Evolutionary conservation across 2,329 filamentous ascomycete species (phyloP), one percentile per base, ranked within the genome.

Genomic region (Fusarium drepaniforme): DNA sequence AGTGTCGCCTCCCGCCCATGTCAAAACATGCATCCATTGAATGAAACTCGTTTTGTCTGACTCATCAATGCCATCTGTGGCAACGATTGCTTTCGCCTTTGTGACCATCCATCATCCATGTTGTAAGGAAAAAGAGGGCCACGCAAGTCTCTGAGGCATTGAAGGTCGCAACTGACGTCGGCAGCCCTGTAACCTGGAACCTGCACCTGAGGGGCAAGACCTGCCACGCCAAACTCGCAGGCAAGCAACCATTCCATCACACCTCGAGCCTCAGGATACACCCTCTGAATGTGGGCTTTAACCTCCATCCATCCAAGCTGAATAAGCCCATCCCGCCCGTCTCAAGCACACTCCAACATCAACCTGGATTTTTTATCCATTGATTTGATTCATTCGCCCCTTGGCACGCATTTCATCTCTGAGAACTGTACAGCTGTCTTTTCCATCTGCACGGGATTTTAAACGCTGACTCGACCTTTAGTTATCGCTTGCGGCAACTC

Each of bases 261-360:
- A 68, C 56, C 68, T 71, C 71, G 68, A 77, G 67, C 71, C 68
- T 77, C 67, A 77, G 74, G 75, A 79, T 75, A 69, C 75, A 76
- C 68, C 49, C 49, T 30, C 25, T 46, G 68, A 72, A 59, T 46
- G 42, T 37, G 64, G 65, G 66, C 59, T 69, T 65, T 62, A 38
- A 51, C 70, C 49, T 63, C 56, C 44, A 49, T 49, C 44, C 23
- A 40, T 42, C 35, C 37, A 59, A 40, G 35, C 37, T 40, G 35
- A 28, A 40, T 59, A 59, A 40, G 57, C 35, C 37, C 53, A 38
- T 15, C 35, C 53, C 62, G 64, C 46, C 63, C 37, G 61, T 60
- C 66, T 60, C 53, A 53, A 67, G 21, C 61, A 57, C 51, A 64
- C 44, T 57, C 33, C 62, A 64, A 57, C 62, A 61, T 40, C 66